Evolutionary conservation across 176 grass and related monocot genomes (phyloP).

Genomic region (Oryza glumipatula): DNA sequence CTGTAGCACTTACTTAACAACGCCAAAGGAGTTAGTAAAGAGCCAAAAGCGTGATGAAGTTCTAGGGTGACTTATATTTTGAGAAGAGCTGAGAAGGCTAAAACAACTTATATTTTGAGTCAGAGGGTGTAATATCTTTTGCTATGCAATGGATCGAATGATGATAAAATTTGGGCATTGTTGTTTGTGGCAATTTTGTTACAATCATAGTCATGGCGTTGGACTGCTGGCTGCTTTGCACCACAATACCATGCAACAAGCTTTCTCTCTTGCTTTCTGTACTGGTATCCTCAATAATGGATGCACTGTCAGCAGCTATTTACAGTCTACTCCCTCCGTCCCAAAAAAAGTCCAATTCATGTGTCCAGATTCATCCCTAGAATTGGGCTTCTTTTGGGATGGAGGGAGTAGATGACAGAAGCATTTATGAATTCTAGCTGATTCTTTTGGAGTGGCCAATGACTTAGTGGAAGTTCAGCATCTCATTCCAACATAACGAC

Average conservation of each 20-base stretch:
- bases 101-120: background rate
- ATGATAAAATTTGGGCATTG: background rate
- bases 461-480: background rate
- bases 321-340: background rate
- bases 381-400: too few relatives aligned
- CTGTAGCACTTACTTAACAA: background rate
- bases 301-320: background rate
- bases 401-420: background rate
- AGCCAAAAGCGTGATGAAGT: background rate
- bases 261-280: background rate
- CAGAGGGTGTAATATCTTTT: background rate
- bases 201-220: background rate
- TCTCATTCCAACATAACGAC: constrained; percentile 5
- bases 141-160: constrained; percentile 8
- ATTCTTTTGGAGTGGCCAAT: background rate
- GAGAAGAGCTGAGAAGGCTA: background rate
- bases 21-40: background rate
- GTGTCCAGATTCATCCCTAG: too few relatives aligned
- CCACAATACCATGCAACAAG: background rate
- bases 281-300: constrained; percentile 7
- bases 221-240: background rate
- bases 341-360: too few relatives aligned
- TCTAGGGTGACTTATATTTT: background rate
- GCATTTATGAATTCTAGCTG: constrained; percentile 9
- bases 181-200: background rate